phyloP scores from a whole-genome alignment of 164 flowering plant genomes.

The Buxus sempervirens region DNA sequence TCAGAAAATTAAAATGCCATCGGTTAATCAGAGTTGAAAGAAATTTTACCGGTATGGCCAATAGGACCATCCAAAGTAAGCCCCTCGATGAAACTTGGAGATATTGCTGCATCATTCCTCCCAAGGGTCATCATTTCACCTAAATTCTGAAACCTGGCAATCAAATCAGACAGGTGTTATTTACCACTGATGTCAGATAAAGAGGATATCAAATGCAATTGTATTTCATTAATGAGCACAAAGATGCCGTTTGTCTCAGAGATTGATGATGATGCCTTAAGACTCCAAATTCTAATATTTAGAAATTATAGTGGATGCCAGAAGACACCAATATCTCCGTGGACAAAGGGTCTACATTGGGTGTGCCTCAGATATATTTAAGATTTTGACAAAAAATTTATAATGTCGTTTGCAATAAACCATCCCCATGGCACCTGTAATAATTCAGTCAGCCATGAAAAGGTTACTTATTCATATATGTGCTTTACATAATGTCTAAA shows the following conservation, averaged over 20 bases:
- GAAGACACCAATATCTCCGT: not conserved
- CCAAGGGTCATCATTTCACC: slow-evolving; percentile 98
- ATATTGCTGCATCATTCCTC: slow-evolving; percentile 75
- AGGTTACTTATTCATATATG: not conserved
- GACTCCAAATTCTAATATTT: not conserved
- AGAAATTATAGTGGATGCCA: not conserved
- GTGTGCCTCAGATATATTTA: too few relatives aligned
- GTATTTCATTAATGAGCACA: not conserved
- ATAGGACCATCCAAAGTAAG: slow-evolving; percentile 85
- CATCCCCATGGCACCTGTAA: too few relatives aligned
- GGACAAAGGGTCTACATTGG: not conserved
- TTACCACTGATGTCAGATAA: not conserved
- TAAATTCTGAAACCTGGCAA: slow-evolving; percentile 73
- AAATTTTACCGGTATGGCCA: slow-evolving; percentile 69
- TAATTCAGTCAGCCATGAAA: too few relatives aligned
- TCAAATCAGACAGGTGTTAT: not conserved
- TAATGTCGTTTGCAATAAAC: too few relatives aligned
- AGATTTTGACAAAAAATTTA: too few relatives aligned
- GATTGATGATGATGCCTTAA: not conserved
- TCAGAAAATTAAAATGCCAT: not conserved
- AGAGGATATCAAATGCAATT: not conserved
- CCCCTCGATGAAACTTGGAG: slow-evolving; percentile 90
- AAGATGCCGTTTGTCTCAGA: not conserved
- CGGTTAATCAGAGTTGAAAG: not conserved
- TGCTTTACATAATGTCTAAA: not conserved